Evolutionary conservation across 1,284 basidiomycete genomes (phyloP).

Genomic region (Melampsora americana): DNA sequence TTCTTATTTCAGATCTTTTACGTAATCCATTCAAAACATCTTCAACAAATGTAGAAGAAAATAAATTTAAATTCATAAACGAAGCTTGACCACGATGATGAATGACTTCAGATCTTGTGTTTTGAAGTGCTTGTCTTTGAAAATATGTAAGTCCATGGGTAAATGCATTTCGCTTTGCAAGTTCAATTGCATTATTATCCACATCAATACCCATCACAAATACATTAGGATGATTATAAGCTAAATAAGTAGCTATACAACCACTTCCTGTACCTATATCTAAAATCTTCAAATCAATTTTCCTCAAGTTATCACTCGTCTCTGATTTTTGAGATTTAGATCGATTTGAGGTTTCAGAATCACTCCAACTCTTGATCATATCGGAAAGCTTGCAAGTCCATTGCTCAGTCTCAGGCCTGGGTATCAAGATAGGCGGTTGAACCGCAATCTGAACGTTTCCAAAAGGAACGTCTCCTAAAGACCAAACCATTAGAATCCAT

Average conservation of each 20-base stretch:
- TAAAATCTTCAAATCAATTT: conserved; percentile 58
- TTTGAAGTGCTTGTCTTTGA: neutral
- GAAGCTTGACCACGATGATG: conserved; percentile 46
- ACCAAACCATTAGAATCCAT: neutral
- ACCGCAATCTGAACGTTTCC: conserved; percentile 70
- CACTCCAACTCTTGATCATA: conserved; percentile 23
- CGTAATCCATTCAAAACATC: conserved; percentile 11
- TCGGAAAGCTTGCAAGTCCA: conserved; percentile 57
- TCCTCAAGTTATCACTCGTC: conserved; percentile 40
- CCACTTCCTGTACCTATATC: conserved; percentile 88
- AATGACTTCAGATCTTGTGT: neutral
- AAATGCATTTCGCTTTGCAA: conserved; percentile 69
- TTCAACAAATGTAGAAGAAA: conserved; percentile 25
- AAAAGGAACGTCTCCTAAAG: conserved; percentile 77
- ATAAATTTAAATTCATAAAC: conserved; percentile 48
- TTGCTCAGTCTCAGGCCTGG: conserved; percentile 85
- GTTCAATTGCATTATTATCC: conserved; percentile 64
- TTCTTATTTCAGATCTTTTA: neutral
- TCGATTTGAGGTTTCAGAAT: conserved; percentile 34
- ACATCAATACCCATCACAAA: conserved; percentile 70
- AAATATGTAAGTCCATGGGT: conserved; percentile 56
- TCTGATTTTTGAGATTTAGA: neutral
- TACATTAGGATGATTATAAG: conserved; percentile 57
- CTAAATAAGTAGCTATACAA: conserved; percentile 75
- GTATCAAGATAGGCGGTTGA: conserved; percentile 77